phyloP scores from a whole-genome alignment of 768 basidiomycete genomes.

The Mycena albidolilacea region DNA sequence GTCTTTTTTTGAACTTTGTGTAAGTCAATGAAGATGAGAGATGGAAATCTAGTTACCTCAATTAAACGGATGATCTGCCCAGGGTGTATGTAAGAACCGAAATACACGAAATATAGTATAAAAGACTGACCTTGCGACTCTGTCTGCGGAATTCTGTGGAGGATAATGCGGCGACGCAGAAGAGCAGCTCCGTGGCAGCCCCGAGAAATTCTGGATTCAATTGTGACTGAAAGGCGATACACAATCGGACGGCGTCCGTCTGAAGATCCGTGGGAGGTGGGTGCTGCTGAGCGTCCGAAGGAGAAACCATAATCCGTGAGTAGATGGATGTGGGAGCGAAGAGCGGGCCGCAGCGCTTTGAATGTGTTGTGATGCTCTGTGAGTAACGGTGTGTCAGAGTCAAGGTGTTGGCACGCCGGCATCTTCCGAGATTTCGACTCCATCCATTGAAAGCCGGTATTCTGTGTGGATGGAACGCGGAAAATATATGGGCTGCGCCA shows the following conservation, averaged over 20 bases:
- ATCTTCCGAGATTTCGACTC: constrained; percentile 20
- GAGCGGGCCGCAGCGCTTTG: constrained; percentile 27
- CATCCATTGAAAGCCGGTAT: background rate
- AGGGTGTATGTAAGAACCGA: constrained; percentile 11
- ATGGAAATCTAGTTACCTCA: constrained; percentile 21
- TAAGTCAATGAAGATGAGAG: constrained; percentile 1
- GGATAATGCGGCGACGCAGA: constrained; percentile 22
- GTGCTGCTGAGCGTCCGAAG: background rate
- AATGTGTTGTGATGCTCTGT: constrained; percentile 28
- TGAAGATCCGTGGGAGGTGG: constrained; percentile 17
- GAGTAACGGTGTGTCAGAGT: constrained; percentile 13
- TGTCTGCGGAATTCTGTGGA: constrained; percentile 32
- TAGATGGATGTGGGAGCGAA: constrained; percentile 24
- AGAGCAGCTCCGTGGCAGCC: constrained; percentile 29
- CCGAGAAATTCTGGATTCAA: constrained; percentile 24
- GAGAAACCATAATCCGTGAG: constrained; percentile 17
- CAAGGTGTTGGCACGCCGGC: constrained; percentile 27
- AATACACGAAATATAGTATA: background rate
- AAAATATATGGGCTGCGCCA: background rate
- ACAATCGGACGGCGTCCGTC: constrained; percentile 30
- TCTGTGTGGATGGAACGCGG: background rate
- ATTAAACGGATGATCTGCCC: constrained; percentile 37
- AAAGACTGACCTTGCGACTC: constrained; percentile 32
- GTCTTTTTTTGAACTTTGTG: constrained; percentile 22
- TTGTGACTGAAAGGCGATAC: constrained; percentile 35